Evolutionary conservation across 305 asterid genomes (phyloP), one percentile per base, ranked within the genome.

Genomic region (Fraxinus latifolia): DNA sequence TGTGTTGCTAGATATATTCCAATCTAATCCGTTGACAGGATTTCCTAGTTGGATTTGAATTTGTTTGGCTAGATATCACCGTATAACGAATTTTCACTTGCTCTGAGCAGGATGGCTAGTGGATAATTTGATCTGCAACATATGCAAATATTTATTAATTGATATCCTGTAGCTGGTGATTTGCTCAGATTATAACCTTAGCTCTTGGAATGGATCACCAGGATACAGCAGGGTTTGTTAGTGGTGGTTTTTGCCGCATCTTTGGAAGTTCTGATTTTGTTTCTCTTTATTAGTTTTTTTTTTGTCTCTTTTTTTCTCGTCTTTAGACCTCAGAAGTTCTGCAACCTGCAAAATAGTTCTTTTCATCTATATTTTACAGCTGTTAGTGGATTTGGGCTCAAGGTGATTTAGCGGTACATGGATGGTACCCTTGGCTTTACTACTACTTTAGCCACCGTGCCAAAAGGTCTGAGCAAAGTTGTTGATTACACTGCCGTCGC

Each of bases 141-240:
- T n/a, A 74, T 47, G 42, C 21, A 62, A 78, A 73, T 62, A 55
- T 76, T 72, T 47, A 65, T 44, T 65, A 81, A 8, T 77, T 71
- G 62, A 76, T 83, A 44, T 58, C 86, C 9, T 23, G 58, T 83
- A 83, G 67, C 74, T 76, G 82, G 82, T 83, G 85, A 87, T 79
- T 83, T 68, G 65, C 68, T 84, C 78, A 53, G 67, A 31, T 77
- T 27, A 37, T 33, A 68, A 77, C 76, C 67, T 74, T 68, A 53
- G 77, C 76, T 74, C 75, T 74, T 81, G 60, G 32, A 77, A 91
- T 91, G 93, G 95, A 92, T 88, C 93, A 93, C 70, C 74, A 84
- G 72, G 92, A 92, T 81, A 90, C 94, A 53, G 90, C 94, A 11
- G 93, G 97, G 29, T 92, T 91, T 76, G 93, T 91, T 81, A 91